Evolutionary conservation across 2,329 filamentous ascomycete genomes (phyloP), one percentile per base, ranked within the genome.

Genomic region (Epichloe aotearoae): DNA sequence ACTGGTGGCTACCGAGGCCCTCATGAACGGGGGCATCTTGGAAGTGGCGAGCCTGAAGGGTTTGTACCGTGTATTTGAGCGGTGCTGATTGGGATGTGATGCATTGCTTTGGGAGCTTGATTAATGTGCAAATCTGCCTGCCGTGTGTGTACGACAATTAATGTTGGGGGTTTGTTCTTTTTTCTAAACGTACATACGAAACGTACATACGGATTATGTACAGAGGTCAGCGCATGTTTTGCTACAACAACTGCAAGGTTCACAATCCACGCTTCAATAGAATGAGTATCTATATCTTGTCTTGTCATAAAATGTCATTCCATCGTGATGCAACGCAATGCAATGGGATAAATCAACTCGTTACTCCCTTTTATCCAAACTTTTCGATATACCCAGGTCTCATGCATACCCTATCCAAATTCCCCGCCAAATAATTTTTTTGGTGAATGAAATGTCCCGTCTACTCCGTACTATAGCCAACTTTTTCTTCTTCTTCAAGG

Each of bases 31-130:
- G 0, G 77, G 73, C 8, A 80, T 95, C 11, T 70, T 95, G 45
- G 91, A 98, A 67, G 81, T 95, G 46, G 91, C 93, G 2, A 88
- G 94, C 69, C 67, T 97, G 53, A 97, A 95, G 66, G 89, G 90
- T 0, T 64, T 98, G 52, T 98, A 98, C 66, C 75, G 87, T 44
- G 90, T 97, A 3, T 98, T 98, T 73, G 93, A 98, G 69, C 74
- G 93, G 50, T 97, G 93, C 66, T 97, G 66, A 78, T 48, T n/a
- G 20, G 40, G 12, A n/a, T 40, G n/a, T 20, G 14, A 17, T 34
- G 8, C 26, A 44, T 26, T 33, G 41, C 34, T n/a, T n/a, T 12
- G 45, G 36, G 19, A 46, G 33, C 30, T 20, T 15, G 12, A 20
- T 19, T 14, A 20, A 20, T 10, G 39, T 11, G 36, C 36, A 12